Percentiles rank a stretch among this genome's conserved stretches.
phyloP scores from a whole-genome alignment of 768 basidiomycete species.

The Postia placenta region DNA sequence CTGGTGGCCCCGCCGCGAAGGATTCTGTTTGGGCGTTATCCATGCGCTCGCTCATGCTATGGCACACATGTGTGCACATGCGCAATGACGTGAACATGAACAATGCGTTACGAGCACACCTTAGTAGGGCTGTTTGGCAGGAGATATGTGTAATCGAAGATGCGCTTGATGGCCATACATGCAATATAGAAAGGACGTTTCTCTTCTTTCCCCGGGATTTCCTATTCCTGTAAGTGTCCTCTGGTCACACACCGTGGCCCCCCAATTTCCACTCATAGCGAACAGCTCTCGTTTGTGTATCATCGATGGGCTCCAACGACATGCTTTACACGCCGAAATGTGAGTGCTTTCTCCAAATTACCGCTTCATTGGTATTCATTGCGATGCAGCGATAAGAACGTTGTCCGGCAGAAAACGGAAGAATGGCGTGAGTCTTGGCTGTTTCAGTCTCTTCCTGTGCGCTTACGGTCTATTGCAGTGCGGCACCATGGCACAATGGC shows the following conservation, averaged over 20 bases:
- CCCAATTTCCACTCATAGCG: too few relatives aligned
- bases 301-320: constrained; percentile 62
- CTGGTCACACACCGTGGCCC: too few relatives aligned
- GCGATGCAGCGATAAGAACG: constrained; percentile 30
- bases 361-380: constrained; percentile 32
- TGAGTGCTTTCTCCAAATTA: constrained; percentile 16
- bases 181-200: constrained; percentile 59
- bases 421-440: constrained; percentile 23
- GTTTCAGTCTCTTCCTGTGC: background rate
- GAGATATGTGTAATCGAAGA: constrained; percentile 64
- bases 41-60: constrained; percentile 62
- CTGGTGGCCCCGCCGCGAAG: constrained; percentile 36
- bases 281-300: constrained; percentile 66
- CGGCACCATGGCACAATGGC: constrained; percentile 55
- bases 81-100: constrained; percentile 34
- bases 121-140: constrained; percentile 63
- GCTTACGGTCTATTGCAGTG: constrained; percentile 31
- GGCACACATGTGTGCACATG: constrained; percentile 68
- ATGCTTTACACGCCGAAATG: constrained; percentile 54
- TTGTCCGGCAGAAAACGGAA: constrained; percentile 23
- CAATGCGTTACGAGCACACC: constrained; percentile 51
- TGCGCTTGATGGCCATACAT: constrained; percentile 58
- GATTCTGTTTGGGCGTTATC: constrained; percentile 74
- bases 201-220: constrained; percentile 68
- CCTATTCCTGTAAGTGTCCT: constrained; percentile 61